Evolutionary conservation across 2,329 filamentous ascomycete genomes (phyloP), one percentile per base, ranked within the genome.

Genomic region (Colletotrichum neosansevieriae): DNA sequence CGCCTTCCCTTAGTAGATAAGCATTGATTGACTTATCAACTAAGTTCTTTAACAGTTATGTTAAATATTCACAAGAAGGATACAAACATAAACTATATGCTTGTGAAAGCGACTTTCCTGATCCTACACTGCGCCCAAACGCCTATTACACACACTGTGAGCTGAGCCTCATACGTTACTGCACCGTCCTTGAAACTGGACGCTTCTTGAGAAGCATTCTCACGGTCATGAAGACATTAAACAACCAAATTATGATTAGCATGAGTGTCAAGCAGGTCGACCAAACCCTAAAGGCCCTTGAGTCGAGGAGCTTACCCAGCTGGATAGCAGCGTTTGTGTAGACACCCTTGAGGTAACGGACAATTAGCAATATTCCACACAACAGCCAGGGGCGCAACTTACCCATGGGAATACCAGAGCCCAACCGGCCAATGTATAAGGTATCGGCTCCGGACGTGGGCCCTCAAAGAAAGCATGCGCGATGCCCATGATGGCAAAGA

Each of bases 401-500:
- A 81, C 78, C 79, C 77, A 80, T 0, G 79, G 79, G 63, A 81
- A 81, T 11, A 81, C 74, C 9, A 80, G 40, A 6, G 77, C 74
- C 79, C 79, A 82, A 3, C 73, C 72, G 6, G 74, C 67, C 54
- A 80, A 56, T 1, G 66, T 75, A 61, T 79, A 81, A 1, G 54
- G 67, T 6, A 75, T 72, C 11, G 64, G 54, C 56, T 49, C 72
- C 60, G 63, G 62, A 68, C 12, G 72, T 72, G 0, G 71, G 68
- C 13, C 69, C 70, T 71, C 74, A 74, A 50, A 44, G 6, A 75
- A 44, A 6, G 34, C 15, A 36, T 42, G 32, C 5, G 50, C 1
- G 15, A 79, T 79, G 58, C 78, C 77, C 42, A 78, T 66, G 7
- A 80, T 71, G 2, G 79, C 78, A 65, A 83, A 79, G n/a, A 73